Base-by-base conservation (phyloP, 192 early-diverging fungal genomes). In the Rhizophagus clarus region DNA sequence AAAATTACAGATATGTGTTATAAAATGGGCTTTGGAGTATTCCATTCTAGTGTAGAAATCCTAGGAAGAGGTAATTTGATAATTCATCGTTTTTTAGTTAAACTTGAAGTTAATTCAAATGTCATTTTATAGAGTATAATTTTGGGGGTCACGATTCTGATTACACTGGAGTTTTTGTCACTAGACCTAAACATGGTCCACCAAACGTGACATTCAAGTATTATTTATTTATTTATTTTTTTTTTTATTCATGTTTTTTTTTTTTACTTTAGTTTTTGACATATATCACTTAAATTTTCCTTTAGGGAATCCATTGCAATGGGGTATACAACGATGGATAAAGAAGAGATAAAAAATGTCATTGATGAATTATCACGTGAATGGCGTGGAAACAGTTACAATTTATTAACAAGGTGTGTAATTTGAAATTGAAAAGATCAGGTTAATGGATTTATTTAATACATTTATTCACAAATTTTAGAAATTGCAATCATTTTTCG, bases 61-160 rank as follows among this genome's bases (percentile, higher is more conserved):
- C 80, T 84, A 47, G 83, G 82, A 10, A 82, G 81, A 81, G 85
- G 85, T 82, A 79, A 69, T 42, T 42, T 9, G 9, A 42, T 47
- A 24, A 6, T 14, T 28, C 15, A 3, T 60, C 0, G 7, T 61
- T 22, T 63, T 61, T 29, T 3, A 14, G 8, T 63, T 1, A n/a
- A 28, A 74, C 34, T 14, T 14, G 11, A 9, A 62, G 32, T 47
- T 31, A 20, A 3, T 73, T 14, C 0, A 77, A n/a, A 12, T 31
- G 29, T 61, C 24, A 11, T 26, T 72, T 63, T 5, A 42, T 29
- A 86, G 85, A 86, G 76, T 86, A 83, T 66, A 83, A 82, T 61
- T 86, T 86, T 79, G 85, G 85, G 56, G 85, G 85, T 32, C 85
- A 86, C 72, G 85, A 84, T 40, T 83, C 82, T 61, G 83, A 84